Conservation (phyloP, 1,284 basidiomycete genomes). For the Ceratobasidium sp. region DNA sequence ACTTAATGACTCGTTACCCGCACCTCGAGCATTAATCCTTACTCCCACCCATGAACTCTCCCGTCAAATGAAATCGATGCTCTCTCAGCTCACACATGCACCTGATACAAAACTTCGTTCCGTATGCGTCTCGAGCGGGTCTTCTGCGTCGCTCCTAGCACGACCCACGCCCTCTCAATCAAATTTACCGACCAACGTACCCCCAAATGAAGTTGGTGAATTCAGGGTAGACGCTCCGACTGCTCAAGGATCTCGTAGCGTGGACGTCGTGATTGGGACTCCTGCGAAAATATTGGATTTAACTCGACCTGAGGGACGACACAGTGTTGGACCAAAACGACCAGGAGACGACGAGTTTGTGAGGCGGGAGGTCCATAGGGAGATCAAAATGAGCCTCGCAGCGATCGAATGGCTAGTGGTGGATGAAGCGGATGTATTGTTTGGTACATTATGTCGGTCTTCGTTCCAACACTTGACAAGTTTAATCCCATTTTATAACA, state of each 20-base stretch:
- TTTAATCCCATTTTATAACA: constrained; percentile 53
- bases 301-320: constrained; percentile 31
- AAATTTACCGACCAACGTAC: neutral
- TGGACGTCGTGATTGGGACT: constrained; percentile 84
- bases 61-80: constrained; percentile 78
- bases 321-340: constrained; percentile 34
- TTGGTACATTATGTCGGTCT: constrained; percentile 67
- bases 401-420: constrained; percentile 87
- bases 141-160: constrained; percentile 52
- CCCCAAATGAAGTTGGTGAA: constrained; percentile 14
- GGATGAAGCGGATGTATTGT: constrained; percentile 91
- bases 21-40: constrained; percentile 82
- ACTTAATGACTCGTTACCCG: constrained; percentile 56
- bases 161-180: neutral
- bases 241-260: constrained; percentile 57
- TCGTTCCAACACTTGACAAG: neutral
- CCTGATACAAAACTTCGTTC: constrained; percentile 77
- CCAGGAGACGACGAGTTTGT: constrained; percentile 18
- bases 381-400: constrained; percentile 71
- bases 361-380: constrained; percentile 40
- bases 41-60: constrained; percentile 91
- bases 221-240: constrained; percentile 50
- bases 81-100: constrained; percentile 67
- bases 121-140: constrained; percentile 72
- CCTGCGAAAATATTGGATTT: constrained; percentile 58